These are phyloP conservation scores for Thermothelomyces thermophilus DNA, from an alignment of 2,329 filamentous ascomycete species.

Conservation along the genomic window DNA sequence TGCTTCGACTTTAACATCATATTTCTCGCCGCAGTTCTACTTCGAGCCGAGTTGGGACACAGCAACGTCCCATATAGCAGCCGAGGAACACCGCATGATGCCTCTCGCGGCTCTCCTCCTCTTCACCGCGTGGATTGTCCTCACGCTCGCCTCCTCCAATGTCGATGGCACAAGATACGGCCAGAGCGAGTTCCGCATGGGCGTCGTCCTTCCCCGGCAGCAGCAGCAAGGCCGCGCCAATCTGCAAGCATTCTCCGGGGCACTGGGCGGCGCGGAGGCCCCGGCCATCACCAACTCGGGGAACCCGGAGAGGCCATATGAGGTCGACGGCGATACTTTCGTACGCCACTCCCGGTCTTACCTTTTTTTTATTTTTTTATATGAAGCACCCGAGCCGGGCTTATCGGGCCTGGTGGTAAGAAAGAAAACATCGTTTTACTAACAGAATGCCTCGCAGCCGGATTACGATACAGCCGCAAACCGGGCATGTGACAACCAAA, in stretches of 20 bases:
- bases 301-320: conserved; percentile 36
- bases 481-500: conserved; percentile 43
- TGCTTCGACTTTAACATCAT: too few relatives aligned
- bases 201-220: conserved; percentile 30
- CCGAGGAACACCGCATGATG: neutral
- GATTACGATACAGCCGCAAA: conserved; percentile 38
- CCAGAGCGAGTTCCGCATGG: conserved; percentile 33
- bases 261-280: conserved; percentile 34
- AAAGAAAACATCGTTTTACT: neutral
- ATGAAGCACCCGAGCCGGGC: too few relatives aligned
- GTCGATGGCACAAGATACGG: conserved; percentile 28
- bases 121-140: conserved; percentile 12
- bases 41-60: neutral
- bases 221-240: conserved; percentile 29
- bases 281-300: conserved; percentile 35
- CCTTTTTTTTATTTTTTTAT: neutral
- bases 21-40: too few relatives aligned
- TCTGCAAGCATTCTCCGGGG: conserved; percentile 38
- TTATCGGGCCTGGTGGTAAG: too few relatives aligned
- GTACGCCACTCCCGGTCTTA: conserved; percentile 26
- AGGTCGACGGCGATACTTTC: conserved; percentile 40
- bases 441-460: neutral
- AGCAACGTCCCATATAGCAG: neutral
- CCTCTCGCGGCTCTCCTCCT: conserved; percentile 6
- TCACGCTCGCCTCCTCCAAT: conserved; percentile 15